Evolutionary conservation across 352 stramenopile species (phyloP).

Genomic region (Phytophthora pisi): DNA sequence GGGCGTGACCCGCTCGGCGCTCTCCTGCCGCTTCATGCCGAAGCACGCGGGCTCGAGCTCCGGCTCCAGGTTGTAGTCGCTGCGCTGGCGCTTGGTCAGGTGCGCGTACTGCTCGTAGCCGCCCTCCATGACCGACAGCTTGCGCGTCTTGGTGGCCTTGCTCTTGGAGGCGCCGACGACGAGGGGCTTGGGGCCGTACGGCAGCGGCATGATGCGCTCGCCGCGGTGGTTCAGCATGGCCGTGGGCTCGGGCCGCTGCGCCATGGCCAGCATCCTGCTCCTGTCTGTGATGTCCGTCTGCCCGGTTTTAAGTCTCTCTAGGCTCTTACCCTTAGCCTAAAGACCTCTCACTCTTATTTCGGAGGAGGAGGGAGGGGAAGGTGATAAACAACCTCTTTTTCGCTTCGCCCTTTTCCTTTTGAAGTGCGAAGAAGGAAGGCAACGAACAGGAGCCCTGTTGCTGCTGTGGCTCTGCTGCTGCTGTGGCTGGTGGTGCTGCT

Average conservation of each 20-base stretch:
- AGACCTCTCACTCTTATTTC: neutral
- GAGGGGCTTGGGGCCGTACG: slow-evolving; percentile 10
- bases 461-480: too few relatives aligned
- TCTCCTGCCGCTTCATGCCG: slow-evolving; percentile 18
- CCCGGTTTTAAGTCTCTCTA: too few relatives aligned
- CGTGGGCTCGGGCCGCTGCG: slow-evolving; percentile 21
- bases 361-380: neutral
- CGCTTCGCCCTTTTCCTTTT: slow-evolving; percentile 44
- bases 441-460: slow-evolving; percentile 2
- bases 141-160: slow-evolving; percentile 44
- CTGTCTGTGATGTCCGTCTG: neutral
- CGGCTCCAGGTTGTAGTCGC: slow-evolving; percentile 29
- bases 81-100: slow-evolving; percentile 48
- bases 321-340: neutral
- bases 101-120: slow-evolving; percentile 23
- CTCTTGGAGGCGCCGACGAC: slow-evolving; percentile 7
- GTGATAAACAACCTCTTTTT: neutral
- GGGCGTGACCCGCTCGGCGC: slow-evolving; percentile 35
- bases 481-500: neutral
- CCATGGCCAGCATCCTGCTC: slow-evolving; percentile 34
- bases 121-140: slow-evolving; percentile 44
- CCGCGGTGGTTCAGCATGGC: slow-evolving; percentile 47
- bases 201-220: slow-evolving; percentile 42
- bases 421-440: slow-evolving; percentile 34
- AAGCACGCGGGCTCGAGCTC: slow-evolving; percentile 22